phyloP scores from a whole-genome alignment of 176 grass and related monocot genomes.

The Bromus sterilis region DNA sequence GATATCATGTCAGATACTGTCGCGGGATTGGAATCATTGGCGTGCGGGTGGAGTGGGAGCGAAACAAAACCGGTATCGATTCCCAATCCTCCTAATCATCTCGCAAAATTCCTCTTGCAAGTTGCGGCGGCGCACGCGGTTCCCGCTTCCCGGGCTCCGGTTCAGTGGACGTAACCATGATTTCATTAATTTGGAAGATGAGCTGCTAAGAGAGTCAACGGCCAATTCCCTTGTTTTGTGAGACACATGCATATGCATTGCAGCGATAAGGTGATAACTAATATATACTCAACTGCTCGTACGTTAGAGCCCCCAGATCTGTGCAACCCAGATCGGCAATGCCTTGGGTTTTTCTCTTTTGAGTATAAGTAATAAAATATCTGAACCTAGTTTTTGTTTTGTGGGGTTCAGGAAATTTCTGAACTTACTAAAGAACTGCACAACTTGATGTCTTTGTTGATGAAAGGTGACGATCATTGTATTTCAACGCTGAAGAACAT shows the following conservation, averaged over 20 bases:
- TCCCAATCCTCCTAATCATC: too few relatives aligned
- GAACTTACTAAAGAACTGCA: too few relatives aligned
- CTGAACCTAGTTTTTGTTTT: too few relatives aligned
- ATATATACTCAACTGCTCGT: not conserved
- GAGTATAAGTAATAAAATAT: too few relatives aligned
- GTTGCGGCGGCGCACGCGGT: not conserved
- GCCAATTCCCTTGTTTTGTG: not conserved
- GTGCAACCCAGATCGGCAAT: not conserved
- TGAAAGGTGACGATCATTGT: too few relatives aligned
- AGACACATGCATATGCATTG: not conserved
- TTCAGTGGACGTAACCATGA: not conserved
- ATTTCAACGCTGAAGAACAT: too few relatives aligned
- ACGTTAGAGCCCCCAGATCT: not conserved
- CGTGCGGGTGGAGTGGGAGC: not conserved
- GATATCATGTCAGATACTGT: conserved; percentile 42
- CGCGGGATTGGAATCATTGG: not conserved
- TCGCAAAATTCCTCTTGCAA: too few relatives aligned
- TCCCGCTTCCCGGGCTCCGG: too few relatives aligned
- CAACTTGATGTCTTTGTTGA: too few relatives aligned
- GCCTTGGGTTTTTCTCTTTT: not conserved
- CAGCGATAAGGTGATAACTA: not conserved
- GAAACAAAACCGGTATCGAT: not conserved
- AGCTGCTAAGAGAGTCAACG: not conserved
- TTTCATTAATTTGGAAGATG: not conserved
- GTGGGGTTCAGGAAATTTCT: too few relatives aligned